Percentiles rank a stretch among this genome's conserved stretches.
Conservation (phyloP, 441 rosid genomes). For the Flueggea neowawraea region DNA sequence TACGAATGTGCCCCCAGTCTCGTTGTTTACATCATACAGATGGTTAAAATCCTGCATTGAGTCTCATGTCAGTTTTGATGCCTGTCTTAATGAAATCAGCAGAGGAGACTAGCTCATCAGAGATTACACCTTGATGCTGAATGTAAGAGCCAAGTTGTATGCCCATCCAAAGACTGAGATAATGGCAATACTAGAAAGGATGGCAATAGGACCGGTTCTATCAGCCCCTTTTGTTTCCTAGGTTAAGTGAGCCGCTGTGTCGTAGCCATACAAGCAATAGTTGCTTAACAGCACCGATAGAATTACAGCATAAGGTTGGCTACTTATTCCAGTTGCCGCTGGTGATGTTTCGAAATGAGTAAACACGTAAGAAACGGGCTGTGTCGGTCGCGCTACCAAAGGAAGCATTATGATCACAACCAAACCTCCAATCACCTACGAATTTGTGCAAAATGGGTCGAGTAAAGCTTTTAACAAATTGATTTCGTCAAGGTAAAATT, state of each 20-base stretch:
- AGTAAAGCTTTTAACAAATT: too few relatives aligned
- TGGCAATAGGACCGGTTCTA: slow-evolving; percentile 58
- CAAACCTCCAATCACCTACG: too few relatives aligned
- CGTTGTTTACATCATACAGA: too few relatives aligned
- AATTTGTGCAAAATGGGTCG: too few relatives aligned
- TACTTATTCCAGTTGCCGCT: slow-evolving; percentile 42
- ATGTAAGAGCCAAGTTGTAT: slow-evolving; percentile 33
- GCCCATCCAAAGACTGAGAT: slow-evolving; percentile 63
- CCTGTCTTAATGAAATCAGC: too few relatives aligned
- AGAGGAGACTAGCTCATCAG: too few relatives aligned
- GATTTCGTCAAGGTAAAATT: too few relatives aligned
- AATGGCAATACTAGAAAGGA: slow-evolving; percentile 59
- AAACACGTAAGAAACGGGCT: slow-evolving; percentile 53
- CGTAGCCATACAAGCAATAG: slow-evolving; percentile 61
- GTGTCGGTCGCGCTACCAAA: slow-evolving; percentile 33
- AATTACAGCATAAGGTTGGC: slow-evolving; percentile 59
- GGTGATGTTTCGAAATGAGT: slow-evolving; percentile 45
- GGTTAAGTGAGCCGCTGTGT: slow-evolving; percentile 67
- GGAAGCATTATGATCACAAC: not conserved
- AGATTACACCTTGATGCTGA: slow-evolving; percentile 43
- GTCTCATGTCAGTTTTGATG: too few relatives aligned
- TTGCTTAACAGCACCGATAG: slow-evolving; percentile 36
- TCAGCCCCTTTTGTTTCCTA: slow-evolving; percentile 73
- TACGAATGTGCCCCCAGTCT: too few relatives aligned
- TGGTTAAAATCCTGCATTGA: too few relatives aligned